These are phyloP conservation scores for Neurospora hispaniola DNA, from an alignment of 495 filamentous ascomycete genomes.

Conservation along the genomic window DNA sequence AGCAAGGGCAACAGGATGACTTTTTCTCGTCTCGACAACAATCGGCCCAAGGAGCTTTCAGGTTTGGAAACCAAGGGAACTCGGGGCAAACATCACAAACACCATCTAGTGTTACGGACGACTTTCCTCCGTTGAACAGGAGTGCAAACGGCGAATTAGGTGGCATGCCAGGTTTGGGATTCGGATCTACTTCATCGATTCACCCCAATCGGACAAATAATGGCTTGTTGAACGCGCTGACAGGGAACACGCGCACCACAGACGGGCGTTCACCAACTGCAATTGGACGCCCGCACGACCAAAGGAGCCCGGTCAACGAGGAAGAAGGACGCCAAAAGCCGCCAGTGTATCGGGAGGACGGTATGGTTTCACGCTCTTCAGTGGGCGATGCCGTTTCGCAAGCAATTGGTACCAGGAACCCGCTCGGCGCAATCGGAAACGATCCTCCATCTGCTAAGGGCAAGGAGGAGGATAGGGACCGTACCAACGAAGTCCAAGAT, in stretches of 20 bases:
- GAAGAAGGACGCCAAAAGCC: conserved; percentile 34
- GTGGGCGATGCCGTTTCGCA: conserved; percentile 22
- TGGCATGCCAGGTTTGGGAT: conserved; percentile 54
- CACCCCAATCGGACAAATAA: conserved; percentile 33
- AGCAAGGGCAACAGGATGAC: conserved; percentile 50
- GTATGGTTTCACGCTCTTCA: conserved; percentile 23
- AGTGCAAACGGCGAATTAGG: conserved; percentile 59
- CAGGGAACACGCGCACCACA: conserved; percentile 34
- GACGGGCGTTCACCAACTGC: conserved; percentile 33
- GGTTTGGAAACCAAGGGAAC: conserved; percentile 41
- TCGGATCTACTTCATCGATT: conserved; percentile 36
- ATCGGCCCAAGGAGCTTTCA: conserved; percentile 49
- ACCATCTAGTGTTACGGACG: conserved; percentile 61
- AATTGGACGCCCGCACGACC: conserved; percentile 28
- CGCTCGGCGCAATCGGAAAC: conserved; percentile 37
- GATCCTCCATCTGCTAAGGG: conserved; percentile 29
- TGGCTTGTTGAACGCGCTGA: conserved; percentile 48
- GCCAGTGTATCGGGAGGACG: conserved; percentile 31
- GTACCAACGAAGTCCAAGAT: conserved; percentile 31
- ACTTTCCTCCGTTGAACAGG: conserved; percentile 74
- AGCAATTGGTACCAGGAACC: conserved; percentile 22
- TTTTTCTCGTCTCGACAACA: conserved; percentile 45
- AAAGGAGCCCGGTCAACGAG: conserved; percentile 25
- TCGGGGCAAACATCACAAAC: conserved; percentile 52
- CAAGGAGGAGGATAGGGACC: conserved; percentile 31